These are phyloP conservation scores for Alternaria conjuncta DNA, from an alignment of 2,329 filamentous ascomycete species.

Conservation along the genomic window DNA sequence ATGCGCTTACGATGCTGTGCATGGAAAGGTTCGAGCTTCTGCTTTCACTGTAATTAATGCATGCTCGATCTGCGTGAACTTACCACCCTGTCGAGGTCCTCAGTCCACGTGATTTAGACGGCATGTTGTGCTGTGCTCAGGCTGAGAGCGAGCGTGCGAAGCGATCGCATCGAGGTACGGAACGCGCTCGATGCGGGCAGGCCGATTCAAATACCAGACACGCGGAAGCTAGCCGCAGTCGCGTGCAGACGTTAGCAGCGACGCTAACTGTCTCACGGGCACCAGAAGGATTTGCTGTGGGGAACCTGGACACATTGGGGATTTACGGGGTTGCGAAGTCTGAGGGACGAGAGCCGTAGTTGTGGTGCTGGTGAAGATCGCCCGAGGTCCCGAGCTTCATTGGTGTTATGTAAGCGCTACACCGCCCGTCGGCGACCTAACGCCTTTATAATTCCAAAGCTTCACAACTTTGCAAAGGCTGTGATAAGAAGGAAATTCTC, in stretches of 20 bases:
- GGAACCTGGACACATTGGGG: neutral
- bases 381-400: neutral
- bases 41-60: neutral
- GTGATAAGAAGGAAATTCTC: neutral
- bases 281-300: slow-evolving; percentile 2
- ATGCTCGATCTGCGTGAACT: slow-evolving; percentile 19
- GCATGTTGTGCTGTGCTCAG: slow-evolving; percentile 26
- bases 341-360: neutral
- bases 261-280: neutral
- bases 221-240: slow-evolving; percentile 10
- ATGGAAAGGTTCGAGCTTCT: neutral
- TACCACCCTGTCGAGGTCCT: slow-evolving; percentile 54
- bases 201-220: slow-evolving; percentile 3
- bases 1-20: neutral
- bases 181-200: slow-evolving; percentile 15
- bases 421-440: neutral
- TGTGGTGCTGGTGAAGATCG: neutral
- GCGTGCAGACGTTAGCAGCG: slow-evolving; percentile 5
- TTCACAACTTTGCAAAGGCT: neutral
- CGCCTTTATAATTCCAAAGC: neutral
- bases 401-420: neutral
- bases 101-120: slow-evolving; percentile 52
- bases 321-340: neutral
- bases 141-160: neutral
- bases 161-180: slow-evolving; percentile 13